Percentiles rank a stretch among this genome's conserved stretches.
Conservation (phyloP, 495 filamentous ascomycete genomes). For the Xylaria intraflava region DNA sequence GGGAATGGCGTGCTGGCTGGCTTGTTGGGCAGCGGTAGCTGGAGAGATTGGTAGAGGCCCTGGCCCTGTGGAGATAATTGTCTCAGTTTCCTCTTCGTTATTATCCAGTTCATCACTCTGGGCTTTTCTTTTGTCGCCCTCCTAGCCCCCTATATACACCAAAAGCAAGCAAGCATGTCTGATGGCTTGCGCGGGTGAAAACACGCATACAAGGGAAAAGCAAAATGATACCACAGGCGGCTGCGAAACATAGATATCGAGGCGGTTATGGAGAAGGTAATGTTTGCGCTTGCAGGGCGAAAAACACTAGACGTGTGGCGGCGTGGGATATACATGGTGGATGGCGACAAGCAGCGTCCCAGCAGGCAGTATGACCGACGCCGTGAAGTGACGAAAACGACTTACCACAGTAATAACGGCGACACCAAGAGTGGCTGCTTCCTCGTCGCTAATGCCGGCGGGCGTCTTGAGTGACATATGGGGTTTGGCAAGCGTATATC, state of each 20-base stretch:
- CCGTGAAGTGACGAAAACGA: not conserved
- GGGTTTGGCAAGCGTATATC: slow-evolving; percentile 25
- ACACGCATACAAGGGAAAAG: too few species aligned
- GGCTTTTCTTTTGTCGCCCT: too few species aligned
- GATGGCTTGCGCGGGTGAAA: not conserved
- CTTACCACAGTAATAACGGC: slow-evolving; percentile 40
- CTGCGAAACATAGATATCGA: too few species aligned
- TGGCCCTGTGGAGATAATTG: slow-evolving; percentile 26
- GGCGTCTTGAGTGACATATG: slow-evolving; percentile 28
- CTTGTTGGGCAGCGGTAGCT: slow-evolving; percentile 29
- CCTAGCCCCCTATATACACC: too few species aligned
- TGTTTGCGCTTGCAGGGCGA: too few species aligned
- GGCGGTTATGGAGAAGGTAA: too few species aligned
- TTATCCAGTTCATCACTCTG: not conserved
- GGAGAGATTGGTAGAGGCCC: slow-evolving; percentile 37
- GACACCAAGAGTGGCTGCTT: slow-evolving; percentile 44
- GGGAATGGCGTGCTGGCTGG: slow-evolving; percentile 20
- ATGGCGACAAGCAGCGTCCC: too few species aligned
- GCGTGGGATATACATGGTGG: too few species aligned
- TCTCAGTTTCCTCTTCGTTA: not conserved
- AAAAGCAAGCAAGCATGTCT: too few species aligned
- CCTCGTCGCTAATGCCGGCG: slow-evolving; percentile 31
- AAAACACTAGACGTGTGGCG: too few species aligned
- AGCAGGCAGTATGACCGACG: not conserved
- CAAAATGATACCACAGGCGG: too few species aligned